Conservation (phyloP, 2,329 filamentous ascomycete species). For the Raffaelea ambrosiae region DNA sequence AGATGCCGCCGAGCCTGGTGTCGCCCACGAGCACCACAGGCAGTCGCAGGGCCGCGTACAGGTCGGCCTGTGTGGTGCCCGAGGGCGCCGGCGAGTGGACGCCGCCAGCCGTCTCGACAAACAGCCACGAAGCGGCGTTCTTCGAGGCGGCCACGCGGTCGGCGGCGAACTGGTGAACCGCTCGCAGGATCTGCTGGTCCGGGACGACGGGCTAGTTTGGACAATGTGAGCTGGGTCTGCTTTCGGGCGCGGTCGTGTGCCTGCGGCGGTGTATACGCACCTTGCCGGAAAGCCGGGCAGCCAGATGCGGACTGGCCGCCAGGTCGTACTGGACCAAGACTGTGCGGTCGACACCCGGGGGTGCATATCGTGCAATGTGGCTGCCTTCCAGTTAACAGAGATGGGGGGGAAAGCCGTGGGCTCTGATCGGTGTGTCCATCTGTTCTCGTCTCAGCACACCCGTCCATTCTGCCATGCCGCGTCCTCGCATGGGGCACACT, state of each 20-base stretch:
- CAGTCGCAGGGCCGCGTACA: conserved; percentile 65
- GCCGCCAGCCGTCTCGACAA: conserved; percentile 76
- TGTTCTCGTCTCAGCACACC: no score
- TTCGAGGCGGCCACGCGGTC: neutral
- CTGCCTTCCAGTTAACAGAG: neutral
- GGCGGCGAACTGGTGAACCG: neutral
- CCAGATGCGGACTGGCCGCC: conserved; percentile 70
- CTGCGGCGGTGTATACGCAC: no score
- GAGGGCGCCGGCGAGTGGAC: conserved; percentile 73
- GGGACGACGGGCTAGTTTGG: no score
- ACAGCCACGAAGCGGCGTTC: conserved; percentile 30
- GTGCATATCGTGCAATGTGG: conserved; percentile 1
- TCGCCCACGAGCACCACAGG: conserved; percentile 71
- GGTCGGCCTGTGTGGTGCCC: conserved; percentile 66
- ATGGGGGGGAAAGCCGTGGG: no score
- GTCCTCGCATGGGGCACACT: no score
- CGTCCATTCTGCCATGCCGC: no score
- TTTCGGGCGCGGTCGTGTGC: neutral
- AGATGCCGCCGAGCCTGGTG: conserved; percentile 68
- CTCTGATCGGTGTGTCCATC: no score
- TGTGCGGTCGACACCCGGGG: neutral
- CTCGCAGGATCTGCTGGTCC: neutral
- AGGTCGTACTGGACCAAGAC: conserved; percentile 64
- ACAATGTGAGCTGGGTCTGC: no score
- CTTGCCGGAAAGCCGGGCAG: no score